phyloP scores from a whole-genome alignment of 257 asterid genomes.

The Solanum bulbocastanum region DNA sequence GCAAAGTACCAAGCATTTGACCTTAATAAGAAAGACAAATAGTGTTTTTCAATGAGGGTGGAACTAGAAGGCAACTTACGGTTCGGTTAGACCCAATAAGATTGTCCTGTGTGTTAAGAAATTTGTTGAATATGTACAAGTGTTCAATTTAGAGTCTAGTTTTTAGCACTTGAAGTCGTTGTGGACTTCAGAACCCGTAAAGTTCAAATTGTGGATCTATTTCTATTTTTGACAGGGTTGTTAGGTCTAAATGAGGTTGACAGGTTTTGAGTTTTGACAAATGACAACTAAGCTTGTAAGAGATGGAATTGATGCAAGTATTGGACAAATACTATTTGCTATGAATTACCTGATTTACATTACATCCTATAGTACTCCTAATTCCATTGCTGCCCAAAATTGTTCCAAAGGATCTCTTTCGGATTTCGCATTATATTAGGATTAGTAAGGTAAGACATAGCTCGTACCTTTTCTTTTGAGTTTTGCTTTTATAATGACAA shows the following conservation, averaged over 20 bases:
- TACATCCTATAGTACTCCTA: neutral
- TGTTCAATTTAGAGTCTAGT: neutral
- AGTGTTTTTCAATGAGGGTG: neutral
- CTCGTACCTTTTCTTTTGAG: neutral
- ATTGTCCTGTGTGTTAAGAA: neutral
- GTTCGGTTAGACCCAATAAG: rapidly evolving
- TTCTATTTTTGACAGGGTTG: neutral
- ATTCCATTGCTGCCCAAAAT: neutral
- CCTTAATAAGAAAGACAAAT: conserved; percentile 50
- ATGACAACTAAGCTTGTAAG: neutral
- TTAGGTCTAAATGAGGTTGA: neutral
- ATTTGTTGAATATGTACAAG: neutral
- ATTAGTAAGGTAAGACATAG: neutral
- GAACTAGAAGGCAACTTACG: neutral
- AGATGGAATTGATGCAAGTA: neutral
- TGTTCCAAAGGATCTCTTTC: neutral
- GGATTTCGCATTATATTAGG: rapidly evolving
- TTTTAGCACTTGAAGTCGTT: neutral
- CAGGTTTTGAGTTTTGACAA: neutral
- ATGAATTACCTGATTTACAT: too few relatives aligned
- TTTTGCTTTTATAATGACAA: neutral
- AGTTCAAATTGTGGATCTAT: neutral
- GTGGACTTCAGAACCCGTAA: neutral
- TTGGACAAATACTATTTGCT: neutral
- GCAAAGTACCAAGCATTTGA: conserved; percentile 42